Evolutionary conservation across 1,284 basidiomycete genomes (phyloP), one percentile per base, ranked within the genome.

Genomic region (Ganoderma resinaceum): DNA sequence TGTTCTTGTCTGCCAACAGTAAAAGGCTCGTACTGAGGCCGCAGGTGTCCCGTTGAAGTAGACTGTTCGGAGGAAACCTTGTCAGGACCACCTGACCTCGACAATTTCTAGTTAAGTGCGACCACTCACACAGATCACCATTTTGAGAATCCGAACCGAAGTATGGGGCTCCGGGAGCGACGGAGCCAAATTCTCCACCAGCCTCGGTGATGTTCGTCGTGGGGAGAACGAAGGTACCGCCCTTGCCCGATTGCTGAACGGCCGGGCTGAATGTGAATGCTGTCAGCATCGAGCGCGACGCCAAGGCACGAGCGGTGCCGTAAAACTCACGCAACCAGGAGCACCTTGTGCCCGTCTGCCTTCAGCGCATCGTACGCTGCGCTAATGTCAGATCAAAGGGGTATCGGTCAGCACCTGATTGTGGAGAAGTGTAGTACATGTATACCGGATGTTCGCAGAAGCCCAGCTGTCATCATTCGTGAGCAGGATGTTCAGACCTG

Each of bases 381-480:
- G 1, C 77, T 78, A 53, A 26, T 42, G 26, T 26, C 46, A 49
- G 9, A 4, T 2, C 16, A 53, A 40, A 26, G 3, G 14, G 33
- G 58, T n/a, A n/a, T n/a, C n/a, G n/a, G n/a, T 66, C 52, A 67
- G 38, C n/a, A 31, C 3, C 7, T 14, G 42, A 12, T 9, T 38
- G 53, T 11, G 63, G 42, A 18, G 42, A 12, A 38, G 37, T 11
- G 38, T 14, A 46, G n/a, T n/a, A 12, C 38, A 35, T 31, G 40
- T 70, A n/a, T 64, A 77, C 77, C 77, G 75, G 61, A 78, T 76
- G 72, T 78, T 78, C 5, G 77, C 77, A n/a, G 76, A 75, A 46
- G 77, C 77, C 77, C 77, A 77, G 43, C 75, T 77, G 62, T 78
- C 77, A 46, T 78, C 77, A 66, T 78, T 78, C 9, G 76, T 77